Evolutionary conservation across 352 stramenopile species (phyloP).

Genomic region (Globisporangium yorkense): DNA sequence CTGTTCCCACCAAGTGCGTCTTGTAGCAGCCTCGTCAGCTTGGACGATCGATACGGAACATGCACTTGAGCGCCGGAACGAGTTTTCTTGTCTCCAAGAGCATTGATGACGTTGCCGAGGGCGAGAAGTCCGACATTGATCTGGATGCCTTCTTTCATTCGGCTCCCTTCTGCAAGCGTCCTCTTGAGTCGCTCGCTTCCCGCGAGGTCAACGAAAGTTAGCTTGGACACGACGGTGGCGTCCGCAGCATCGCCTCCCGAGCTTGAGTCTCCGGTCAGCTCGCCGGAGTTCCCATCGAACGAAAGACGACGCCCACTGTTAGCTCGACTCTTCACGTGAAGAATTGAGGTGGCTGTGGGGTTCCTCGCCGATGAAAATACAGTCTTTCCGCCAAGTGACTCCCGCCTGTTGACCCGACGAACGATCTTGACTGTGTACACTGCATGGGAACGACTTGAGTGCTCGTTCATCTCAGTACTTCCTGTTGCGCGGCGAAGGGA

Average conservation of each 20-base stretch:
- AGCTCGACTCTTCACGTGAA: slow-evolving; percentile 13
- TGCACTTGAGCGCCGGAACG: slow-evolving; percentile 41
- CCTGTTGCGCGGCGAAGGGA: slow-evolving; percentile 73
- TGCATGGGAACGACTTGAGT: slow-evolving; percentile 81
- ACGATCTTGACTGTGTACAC: slow-evolving; percentile 87
- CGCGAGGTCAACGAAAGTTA: slow-evolving; percentile 86
- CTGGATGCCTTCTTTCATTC: slow-evolving; percentile 89
- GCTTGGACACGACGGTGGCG: slow-evolving; percentile 59
- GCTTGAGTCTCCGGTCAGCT: slow-evolving; percentile 6
- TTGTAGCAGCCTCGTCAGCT: slow-evolving; percentile 76
- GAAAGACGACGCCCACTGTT: slow-evolving; percentile 8
- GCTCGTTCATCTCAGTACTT: slow-evolving; percentile 87
- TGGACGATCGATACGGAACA: slow-evolving; percentile 79
- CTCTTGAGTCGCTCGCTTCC: slow-evolving; percentile 85
- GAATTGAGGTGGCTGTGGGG: background rate
- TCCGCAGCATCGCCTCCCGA: slow-evolving; percentile 22
- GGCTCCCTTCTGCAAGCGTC: slow-evolving; percentile 70
- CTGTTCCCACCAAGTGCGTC: slow-evolving; percentile 87
- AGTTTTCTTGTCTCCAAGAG: slow-evolving; percentile 65
- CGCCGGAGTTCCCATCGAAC: slow-evolving; percentile 9
- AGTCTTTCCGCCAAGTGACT: slow-evolving; percentile 11
- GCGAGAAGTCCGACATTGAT: slow-evolving; percentile 84
- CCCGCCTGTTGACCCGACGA: slow-evolving; percentile 30
- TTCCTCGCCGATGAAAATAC: slow-evolving; percentile 8
- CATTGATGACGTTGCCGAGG: slow-evolving; percentile 86